phyloP scores from a whole-genome alignment of 306 rosid species.

The Malus asiatica region DNA sequence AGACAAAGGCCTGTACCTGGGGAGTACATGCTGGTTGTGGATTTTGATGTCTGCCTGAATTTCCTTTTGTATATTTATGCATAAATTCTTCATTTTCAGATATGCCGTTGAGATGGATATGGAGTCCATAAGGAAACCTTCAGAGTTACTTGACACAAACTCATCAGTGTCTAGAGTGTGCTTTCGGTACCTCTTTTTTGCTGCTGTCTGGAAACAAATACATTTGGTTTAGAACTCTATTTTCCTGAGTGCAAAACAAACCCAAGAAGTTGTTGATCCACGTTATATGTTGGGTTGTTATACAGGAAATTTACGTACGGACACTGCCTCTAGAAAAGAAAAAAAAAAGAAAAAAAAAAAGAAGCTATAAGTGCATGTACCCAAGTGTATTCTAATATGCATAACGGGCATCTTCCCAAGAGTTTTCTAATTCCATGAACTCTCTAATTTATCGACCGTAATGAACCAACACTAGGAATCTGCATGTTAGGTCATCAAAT shows the following conservation, averaged over 20 bases:
- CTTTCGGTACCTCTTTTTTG: conserved; percentile 73
- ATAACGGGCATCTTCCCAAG: neutral
- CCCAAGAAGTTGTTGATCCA: neutral
- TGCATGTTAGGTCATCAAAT: neutral
- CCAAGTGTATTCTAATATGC: neutral
- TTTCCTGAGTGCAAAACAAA: neutral
- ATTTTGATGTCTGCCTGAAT: conserved; percentile 88
- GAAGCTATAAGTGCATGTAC: neutral
- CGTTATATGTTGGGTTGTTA: neutral
- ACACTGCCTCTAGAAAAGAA: neutral
- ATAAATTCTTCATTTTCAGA: conserved; percentile 80
- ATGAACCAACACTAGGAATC: neutral
- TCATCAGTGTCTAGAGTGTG: conserved; percentile 95
- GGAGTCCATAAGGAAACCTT: conserved; percentile 62
- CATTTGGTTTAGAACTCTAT: conserved; percentile 20
- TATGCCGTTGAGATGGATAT: conserved; percentile 83
- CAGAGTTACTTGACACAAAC: conserved; percentile 72
- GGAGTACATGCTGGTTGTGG: conserved; percentile 73
- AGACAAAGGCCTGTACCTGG: conserved; percentile 48
- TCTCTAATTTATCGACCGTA: neutral
- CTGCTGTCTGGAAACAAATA: conserved; percentile 56
- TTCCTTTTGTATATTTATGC: conserved; percentile 59
- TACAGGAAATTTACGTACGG: neutral
- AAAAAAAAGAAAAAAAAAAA: too few species aligned
- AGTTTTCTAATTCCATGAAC: neutral